phyloP scores from a whole-genome alignment of 192 early-diverging fungal genomes.

The Helicostylum pulchrum region DNA sequence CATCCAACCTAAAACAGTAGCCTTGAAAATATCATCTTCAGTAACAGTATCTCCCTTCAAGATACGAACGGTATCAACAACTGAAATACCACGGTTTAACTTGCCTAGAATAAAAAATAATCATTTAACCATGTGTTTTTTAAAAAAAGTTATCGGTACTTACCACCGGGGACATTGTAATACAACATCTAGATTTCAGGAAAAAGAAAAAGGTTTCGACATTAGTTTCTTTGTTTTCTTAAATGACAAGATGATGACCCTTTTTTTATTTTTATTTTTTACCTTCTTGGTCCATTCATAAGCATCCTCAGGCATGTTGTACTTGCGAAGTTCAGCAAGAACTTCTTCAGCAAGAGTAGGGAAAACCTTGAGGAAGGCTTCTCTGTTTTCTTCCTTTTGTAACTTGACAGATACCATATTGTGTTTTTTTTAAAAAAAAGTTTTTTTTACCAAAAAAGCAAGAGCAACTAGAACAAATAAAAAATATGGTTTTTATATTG shows the following conservation, averaged over 20 bases:
- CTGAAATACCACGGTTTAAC: slow-evolving; percentile 97
- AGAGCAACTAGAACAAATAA: not conserved
- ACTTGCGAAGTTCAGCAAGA: slow-evolving; percentile 62
- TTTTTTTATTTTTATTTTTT: not conserved
- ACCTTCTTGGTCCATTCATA: slow-evolving; percentile 63
- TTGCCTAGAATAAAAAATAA: slow-evolving; percentile 59
- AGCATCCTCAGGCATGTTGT: slow-evolving; percentile 67
- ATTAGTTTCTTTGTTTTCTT: slow-evolving; percentile 12
- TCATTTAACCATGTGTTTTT: not conserved
- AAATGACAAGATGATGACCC: not conserved
- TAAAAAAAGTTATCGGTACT: slow-evolving; percentile 1
- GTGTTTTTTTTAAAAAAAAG: not conserved
- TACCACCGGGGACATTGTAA: slow-evolving; percentile 63
- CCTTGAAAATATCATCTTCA: slow-evolving; percentile 78
- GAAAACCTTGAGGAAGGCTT: slow-evolving; percentile 75
- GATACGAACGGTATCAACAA: slow-evolving; percentile 83
- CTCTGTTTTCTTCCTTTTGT: slow-evolving; percentile 36
- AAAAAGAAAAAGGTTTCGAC: not conserved
- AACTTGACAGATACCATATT: slow-evolving; percentile 33
- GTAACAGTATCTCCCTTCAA: slow-evolving; percentile 72
- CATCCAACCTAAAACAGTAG: slow-evolving; percentile 91
- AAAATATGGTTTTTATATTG: not conserved
- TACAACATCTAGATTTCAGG: slow-evolving; percentile 36
- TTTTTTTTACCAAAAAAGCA: not conserved
- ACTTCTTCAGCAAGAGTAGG: slow-evolving; percentile 72